phyloP scores from a whole-genome alignment of 1,284 basidiomycete genomes.

The Trichosporon asahii region DNA sequence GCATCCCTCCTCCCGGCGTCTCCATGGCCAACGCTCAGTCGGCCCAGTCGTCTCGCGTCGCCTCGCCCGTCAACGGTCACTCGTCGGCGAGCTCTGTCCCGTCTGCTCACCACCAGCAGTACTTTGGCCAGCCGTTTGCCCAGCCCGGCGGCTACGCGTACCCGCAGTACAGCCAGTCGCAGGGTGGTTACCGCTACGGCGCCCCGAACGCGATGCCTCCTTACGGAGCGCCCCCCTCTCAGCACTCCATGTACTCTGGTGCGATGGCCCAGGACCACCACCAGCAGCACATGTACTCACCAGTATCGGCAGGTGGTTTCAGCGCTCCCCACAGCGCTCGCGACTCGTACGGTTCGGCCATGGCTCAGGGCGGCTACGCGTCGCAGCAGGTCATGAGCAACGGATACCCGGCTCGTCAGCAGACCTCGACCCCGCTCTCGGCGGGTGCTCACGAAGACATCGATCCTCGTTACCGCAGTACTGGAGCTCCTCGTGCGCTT shows the following conservation, averaged over 20 bases:
- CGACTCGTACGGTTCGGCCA: slow-evolving; percentile 39
- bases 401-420: slow-evolving; percentile 43
- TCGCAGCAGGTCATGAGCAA: slow-evolving; percentile 36
- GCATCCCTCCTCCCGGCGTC: slow-evolving; percentile 34
- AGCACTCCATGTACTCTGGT: slow-evolving; percentile 40
- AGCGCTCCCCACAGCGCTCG: slow-evolving; percentile 35
- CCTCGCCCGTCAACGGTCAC: slow-evolving; percentile 47
- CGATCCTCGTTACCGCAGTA: slow-evolving; percentile 27
- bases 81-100: slow-evolving; percentile 37
- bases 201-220: slow-evolving; percentile 34
- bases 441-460: slow-evolving; percentile 29
- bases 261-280: slow-evolving; percentile 39
- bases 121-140: slow-evolving; percentile 39
- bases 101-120: slow-evolving; percentile 35
- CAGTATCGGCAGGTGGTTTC: slow-evolving; percentile 34
- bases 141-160: slow-evolving; percentile 35
- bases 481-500: slow-evolving; percentile 21
- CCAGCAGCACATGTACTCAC: slow-evolving; percentile 42
- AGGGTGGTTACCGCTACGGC: slow-evolving; percentile 31
- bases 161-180: slow-evolving; percentile 31
- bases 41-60: slow-evolving; percentile 41
- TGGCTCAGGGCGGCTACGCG: slow-evolving; percentile 35
- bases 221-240: slow-evolving; percentile 29
- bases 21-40: slow-evolving; percentile 37
- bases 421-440: slow-evolving; percentile 40